Evolutionary conservation across 2,329 filamentous ascomycete genomes (phyloP).

Genomic region (Aspergillus fijiensis): DNA sequence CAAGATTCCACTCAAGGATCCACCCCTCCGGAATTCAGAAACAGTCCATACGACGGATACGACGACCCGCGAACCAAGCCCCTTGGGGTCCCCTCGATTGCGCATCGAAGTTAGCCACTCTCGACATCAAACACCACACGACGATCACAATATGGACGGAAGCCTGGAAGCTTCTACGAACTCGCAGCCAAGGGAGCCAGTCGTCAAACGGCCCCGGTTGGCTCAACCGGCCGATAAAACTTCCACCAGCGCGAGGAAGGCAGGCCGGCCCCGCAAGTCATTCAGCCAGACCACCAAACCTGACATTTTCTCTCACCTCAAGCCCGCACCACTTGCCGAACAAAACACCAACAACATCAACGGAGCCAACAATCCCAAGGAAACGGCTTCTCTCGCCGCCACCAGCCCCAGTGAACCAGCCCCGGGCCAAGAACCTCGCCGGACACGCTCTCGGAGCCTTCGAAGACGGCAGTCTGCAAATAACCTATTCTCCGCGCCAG

Average conservation of each 20-base stretch:
- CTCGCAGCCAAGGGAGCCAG: constrained; percentile 20
- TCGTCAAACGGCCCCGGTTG: constrained; percentile 34
- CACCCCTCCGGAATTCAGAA: neutral
- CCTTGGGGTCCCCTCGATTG: constrained; percentile 13
- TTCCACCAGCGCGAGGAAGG: constrained; percentile 10
- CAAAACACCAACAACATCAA: constrained; percentile 20
- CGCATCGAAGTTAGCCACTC: constrained; percentile 18
- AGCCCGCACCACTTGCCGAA: constrained; percentile 15
- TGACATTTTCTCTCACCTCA: constrained; percentile 13
- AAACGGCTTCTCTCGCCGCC: constrained; percentile 5
- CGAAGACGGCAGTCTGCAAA: constrained; percentile 10
- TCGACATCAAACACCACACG: constrained; percentile 10
- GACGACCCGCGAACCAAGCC: constrained; percentile 6
- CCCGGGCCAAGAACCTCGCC: constrained; percentile 7
- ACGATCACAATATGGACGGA: neutral
- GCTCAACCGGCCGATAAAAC: constrained; percentile 13
- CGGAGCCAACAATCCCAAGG: constrained; percentile 11
- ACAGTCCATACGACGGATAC: constrained; percentile 8
- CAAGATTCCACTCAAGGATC: constrained; percentile 28
- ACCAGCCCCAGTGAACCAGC: constrained; percentile 15
- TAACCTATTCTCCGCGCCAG: neutral
- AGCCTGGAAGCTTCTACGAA: neutral
- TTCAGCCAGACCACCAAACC: constrained; percentile 19
- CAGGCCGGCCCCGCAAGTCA: constrained; percentile 33
- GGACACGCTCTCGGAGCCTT: constrained; percentile 14